Conservation (phyloP, 2,329 filamentous ascomycete genomes). For the Alternaria ethzedia region DNA sequence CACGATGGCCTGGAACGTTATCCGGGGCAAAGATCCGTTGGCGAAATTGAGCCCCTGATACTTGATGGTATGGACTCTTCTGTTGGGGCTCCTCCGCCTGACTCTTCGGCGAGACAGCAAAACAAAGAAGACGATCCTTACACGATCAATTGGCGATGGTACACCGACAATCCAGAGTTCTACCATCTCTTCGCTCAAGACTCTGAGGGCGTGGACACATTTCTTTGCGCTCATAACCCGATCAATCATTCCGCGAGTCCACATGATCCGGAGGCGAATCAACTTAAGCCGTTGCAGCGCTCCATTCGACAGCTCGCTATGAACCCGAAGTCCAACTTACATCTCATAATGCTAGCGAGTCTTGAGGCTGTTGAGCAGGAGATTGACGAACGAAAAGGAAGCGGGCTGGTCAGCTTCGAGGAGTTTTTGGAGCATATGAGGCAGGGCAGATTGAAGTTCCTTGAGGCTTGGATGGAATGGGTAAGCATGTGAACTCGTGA, state of each 20-base stretch:
- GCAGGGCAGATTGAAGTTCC: conserved; percentile 69
- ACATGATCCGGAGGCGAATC: conserved; percentile 21
- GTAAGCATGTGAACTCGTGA: conserved; percentile 48
- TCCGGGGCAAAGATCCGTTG: background rate
- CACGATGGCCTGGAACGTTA: conserved; percentile 6
- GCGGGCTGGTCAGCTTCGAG: conserved; percentile 74
- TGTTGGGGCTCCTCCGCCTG: background rate
- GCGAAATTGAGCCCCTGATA: background rate
- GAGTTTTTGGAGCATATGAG: conserved; percentile 83
- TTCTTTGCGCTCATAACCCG: background rate
- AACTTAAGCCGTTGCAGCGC: conserved; percentile 19
- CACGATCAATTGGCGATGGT: conserved; percentile 8
- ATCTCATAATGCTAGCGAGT: conserved; percentile 51
- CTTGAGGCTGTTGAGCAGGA: conserved; percentile 72
- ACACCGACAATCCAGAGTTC: conserved; percentile 24
- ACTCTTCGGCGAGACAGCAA: background rate
- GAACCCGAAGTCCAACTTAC: conserved; percentile 25
- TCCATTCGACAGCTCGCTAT: conserved; percentile 28
- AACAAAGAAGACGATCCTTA: background rate
- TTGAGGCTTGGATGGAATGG: conserved; percentile 91
- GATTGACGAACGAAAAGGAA: conserved; percentile 75
- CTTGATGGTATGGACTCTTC: background rate
- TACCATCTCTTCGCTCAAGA: conserved; percentile 17
- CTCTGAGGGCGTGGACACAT: background rate
- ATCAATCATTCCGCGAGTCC: conserved; percentile 14